phyloP scores from a whole-genome alignment of 768 basidiomycete species.

The Lactifluus subvellereus region DNA sequence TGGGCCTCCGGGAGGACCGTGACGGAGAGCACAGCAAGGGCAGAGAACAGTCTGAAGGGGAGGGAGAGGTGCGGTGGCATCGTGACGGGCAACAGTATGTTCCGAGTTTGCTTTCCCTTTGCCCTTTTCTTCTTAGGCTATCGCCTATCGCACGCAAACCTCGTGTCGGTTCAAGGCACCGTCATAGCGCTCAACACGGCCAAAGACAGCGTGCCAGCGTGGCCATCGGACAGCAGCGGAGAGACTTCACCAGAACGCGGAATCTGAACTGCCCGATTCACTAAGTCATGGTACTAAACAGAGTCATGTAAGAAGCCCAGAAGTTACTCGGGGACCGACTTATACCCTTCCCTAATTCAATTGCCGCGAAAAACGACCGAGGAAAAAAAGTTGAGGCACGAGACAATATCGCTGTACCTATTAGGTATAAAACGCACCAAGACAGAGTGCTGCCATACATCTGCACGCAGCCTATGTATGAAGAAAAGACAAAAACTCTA shows the following conservation, averaged over 20 bases:
- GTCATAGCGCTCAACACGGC: too few species aligned
- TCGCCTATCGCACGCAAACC: too few species aligned
- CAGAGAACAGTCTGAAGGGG: neutral
- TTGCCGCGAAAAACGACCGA: neutral
- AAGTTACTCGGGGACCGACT: neutral
- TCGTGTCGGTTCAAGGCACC: too few species aligned
- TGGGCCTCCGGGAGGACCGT: conserved; percentile 20
- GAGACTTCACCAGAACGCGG: too few species aligned
- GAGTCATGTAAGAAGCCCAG: neutral
- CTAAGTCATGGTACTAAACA: neutral
- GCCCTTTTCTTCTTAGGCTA: neutral
- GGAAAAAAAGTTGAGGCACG: neutral
- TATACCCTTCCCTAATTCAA: neutral
- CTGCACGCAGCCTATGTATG: neutral
- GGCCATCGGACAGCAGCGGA: neutral
- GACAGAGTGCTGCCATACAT: neutral
- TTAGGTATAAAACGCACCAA: neutral
- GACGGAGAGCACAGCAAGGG: conserved; percentile 23
- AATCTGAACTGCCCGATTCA: too few species aligned
- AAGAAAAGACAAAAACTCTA: neutral
- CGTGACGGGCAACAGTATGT: neutral
- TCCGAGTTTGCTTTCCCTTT: neutral
- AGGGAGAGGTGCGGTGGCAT: neutral
- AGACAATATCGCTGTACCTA: neutral
- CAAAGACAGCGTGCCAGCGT: neutral